Conservation (phyloP, 148 eudicot species). For the Rhododendron ferrugineum region DNA sequence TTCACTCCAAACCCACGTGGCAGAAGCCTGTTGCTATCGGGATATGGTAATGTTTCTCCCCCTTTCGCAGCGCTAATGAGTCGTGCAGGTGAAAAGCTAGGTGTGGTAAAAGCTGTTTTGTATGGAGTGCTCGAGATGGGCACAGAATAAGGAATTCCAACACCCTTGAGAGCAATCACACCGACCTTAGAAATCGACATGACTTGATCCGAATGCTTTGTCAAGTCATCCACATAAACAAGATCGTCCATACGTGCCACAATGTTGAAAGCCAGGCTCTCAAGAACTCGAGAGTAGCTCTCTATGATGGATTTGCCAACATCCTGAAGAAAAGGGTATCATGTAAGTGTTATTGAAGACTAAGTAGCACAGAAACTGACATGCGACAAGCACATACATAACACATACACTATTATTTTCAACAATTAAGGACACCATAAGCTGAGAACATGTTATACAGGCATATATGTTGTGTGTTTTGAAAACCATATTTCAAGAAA, state of each 20-base stretch:
- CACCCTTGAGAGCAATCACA: slow-evolving; percentile 35
- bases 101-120: slow-evolving; percentile 45
- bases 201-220: slow-evolving; percentile 40
- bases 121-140: slow-evolving; percentile 42
- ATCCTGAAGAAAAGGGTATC: slow-evolving; percentile 30
- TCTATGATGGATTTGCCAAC: slow-evolving; percentile 61
- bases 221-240: slow-evolving; percentile 46
- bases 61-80: slow-evolving; percentile 20
- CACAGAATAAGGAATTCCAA: slow-evolving; percentile 23
- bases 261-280: slow-evolving; percentile 59
- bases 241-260: slow-evolving; percentile 61
- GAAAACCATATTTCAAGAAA: not conserved
- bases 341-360: not conserved
- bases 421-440: not conserved
- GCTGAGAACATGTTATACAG: not conserved
- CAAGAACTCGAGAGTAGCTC: slow-evolving; percentile 67
- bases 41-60: slow-evolving; percentile 30
- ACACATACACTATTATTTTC: not conserved
- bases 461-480: not conserved
- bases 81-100: slow-evolving; percentile 38
- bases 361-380: not conserved
- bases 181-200: slow-evolving; percentile 36
- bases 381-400: not conserved
- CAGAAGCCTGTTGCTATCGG: slow-evolving; percentile 31
- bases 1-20: slow-evolving; percentile 46